phyloP scores from a whole-genome alignment of 257 asterid genomes.

The Ilex asprella region DNA sequence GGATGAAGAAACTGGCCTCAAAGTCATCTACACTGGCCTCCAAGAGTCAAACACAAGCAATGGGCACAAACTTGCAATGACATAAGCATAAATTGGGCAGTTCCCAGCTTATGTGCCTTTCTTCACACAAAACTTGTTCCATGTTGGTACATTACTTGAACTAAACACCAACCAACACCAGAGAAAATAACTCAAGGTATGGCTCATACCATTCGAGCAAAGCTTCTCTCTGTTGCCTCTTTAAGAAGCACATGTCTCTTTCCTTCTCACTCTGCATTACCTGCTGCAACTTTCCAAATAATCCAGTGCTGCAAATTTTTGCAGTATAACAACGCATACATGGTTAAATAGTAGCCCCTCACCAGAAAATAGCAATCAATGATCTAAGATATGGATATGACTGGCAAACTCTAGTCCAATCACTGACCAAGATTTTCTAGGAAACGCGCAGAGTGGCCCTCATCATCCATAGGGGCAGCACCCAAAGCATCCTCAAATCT shows the following conservation, averaged over 20 bases:
- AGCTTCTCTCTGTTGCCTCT: constrained; percentile 23
- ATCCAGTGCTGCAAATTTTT: constrained; percentile 29
- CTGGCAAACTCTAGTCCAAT: constrained; percentile 18
- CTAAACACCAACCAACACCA: too few species aligned
- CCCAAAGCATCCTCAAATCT: constrained; percentile 70
- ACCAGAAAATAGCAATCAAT: constrained; percentile 10
- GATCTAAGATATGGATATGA: constrained; percentile 8
- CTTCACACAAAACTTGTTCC: too few species aligned
- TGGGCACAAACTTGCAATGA: constrained; percentile 10
- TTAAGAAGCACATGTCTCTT: constrained; percentile 41
- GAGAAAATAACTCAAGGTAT: neutral
- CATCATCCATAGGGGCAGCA: constrained; percentile 29
- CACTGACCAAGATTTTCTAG: constrained; percentile 46
- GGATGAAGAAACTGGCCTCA: too few species aligned
- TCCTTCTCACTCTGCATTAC: constrained; percentile 66
- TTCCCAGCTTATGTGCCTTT: too few species aligned
- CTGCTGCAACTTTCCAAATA: constrained; percentile 60
- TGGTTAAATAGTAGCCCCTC: constrained; percentile 7
- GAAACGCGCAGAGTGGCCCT: constrained; percentile 22
- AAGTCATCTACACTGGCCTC: too few species aligned
- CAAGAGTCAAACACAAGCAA: constrained; percentile 8
- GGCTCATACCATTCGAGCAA: constrained; percentile 40
- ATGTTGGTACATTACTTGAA: too few species aligned
- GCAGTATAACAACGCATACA: too few species aligned
- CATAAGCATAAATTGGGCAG: constrained; percentile 3